phyloP scores from a whole-genome alignment of 441 rosid genomes.

The Monsonia emarginata region DNA sequence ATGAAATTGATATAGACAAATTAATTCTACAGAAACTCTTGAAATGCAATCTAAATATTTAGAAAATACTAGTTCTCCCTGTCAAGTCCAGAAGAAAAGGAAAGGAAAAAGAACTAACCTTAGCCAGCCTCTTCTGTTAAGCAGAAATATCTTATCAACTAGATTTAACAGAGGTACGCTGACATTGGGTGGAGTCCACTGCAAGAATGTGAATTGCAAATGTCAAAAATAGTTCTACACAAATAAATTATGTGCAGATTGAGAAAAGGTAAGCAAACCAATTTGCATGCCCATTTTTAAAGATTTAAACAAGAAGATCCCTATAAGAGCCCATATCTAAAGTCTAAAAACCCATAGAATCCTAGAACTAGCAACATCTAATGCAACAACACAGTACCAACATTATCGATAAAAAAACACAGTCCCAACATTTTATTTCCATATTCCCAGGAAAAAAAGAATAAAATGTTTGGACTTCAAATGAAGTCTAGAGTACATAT shows the following conservation, averaged over 20 bases:
- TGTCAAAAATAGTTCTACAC: slow-evolving; percentile 3
- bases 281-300: background rate
- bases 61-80: background rate
- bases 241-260: background rate
- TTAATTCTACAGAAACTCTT: background rate
- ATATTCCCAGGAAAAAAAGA: background rate
- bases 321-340: background rate
- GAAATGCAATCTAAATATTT: background rate
- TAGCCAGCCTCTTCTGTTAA: slow-evolving; percentile 94
- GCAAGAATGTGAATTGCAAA: slow-evolving; percentile 21
- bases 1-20: background rate
- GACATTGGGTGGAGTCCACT: slow-evolving; percentile 96
- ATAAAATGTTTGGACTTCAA: background rate
- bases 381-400: background rate
- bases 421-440: background rate
- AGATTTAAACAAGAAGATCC: background rate
- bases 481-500: background rate
- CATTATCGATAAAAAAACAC: too few relatives aligned
- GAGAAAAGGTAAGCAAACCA: background rate
- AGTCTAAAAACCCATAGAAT: background rate
- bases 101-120: slow-evolving; percentile 11
- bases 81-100: slow-evolving; percentile 1
- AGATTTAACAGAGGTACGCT: slow-evolving; percentile 87
- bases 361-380: background rate
- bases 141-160: slow-evolving; percentile 91